phyloP scores from a whole-genome alignment of 2,329 filamentous ascomycete species.

The Chaetomium strumarium region DNA sequence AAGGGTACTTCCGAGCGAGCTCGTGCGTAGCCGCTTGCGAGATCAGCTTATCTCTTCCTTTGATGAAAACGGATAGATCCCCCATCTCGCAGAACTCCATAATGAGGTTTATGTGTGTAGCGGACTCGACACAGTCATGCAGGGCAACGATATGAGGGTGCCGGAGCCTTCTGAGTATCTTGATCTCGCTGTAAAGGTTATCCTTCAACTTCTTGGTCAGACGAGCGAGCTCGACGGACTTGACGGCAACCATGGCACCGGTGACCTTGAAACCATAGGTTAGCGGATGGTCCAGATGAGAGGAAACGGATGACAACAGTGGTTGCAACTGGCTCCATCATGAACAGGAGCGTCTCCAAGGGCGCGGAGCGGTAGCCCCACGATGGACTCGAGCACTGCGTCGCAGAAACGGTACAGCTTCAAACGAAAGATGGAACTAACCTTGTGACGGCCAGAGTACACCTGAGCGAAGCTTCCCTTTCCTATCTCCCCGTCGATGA shows the following conservation, averaged over 20 bases:
- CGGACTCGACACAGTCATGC: conserved; percentile 85
- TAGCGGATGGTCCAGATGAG: conserved; percentile 2
- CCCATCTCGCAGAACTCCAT: conserved; percentile 99
- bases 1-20: conserved; percentile 91
- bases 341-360: too few species aligned
- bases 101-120: conserved; percentile 85
- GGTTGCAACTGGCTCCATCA: neutral
- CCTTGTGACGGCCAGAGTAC: conserved; percentile 79
- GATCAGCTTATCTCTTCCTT: conserved; percentile 76
- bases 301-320: neutral
- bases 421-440: conserved; percentile 38
- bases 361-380: neutral
- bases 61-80: conserved; percentile 92
- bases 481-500: conserved; percentile 82
- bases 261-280: conserved; percentile 52
- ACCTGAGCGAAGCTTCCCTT: conserved; percentile 97
- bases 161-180: conserved; percentile 86
- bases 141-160: conserved; percentile 97
- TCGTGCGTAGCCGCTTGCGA: conserved; percentile 78
- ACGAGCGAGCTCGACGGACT: conserved; percentile 85
- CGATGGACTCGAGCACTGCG: neutral
- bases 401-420: neutral
- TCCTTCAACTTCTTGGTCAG: conserved; percentile 95
- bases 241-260: conserved; percentile 84
- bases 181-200: conserved; percentile 90